These are phyloP conservation scores for Bipolaris gigantea DNA, from an alignment of 2,329 filamentous ascomycete species.

Conservation along the genomic window DNA sequence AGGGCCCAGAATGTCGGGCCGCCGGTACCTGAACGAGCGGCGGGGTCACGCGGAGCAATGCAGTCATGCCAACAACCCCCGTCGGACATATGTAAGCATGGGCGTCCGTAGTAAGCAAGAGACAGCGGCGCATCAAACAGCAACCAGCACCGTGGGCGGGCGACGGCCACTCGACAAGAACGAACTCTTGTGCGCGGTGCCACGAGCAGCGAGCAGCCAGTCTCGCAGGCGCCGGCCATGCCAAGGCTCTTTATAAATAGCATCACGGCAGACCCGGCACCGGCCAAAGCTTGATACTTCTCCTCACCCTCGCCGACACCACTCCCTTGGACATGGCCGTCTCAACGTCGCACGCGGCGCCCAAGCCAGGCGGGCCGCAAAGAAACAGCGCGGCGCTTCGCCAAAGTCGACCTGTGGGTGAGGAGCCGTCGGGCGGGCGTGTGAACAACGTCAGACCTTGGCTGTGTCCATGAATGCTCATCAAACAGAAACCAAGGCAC, in stretches of 20 bases:
- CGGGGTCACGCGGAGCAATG: background rate
- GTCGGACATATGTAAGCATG: background rate
- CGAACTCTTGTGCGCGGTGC: background rate
- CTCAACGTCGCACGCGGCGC: background rate
- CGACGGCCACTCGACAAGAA: background rate
- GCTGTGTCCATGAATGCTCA: background rate
- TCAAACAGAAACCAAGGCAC: background rate
- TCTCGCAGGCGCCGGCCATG: background rate
- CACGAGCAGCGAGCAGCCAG: no score
- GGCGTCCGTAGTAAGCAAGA: background rate
- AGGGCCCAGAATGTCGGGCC: background rate
- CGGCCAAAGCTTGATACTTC: background rate
- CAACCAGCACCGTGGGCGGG: background rate
- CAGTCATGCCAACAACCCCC: no score
- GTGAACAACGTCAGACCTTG: background rate
- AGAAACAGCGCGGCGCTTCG: background rate
- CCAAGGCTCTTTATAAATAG: background rate
- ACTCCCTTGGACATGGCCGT: background rate
- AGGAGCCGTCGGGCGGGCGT: background rate
- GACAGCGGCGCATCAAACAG: background rate
- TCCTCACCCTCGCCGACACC: background rate
- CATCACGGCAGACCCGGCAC: background rate
- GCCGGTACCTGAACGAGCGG: background rate
- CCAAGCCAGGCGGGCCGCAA: background rate
- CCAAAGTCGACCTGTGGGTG: background rate